These are phyloP conservation scores for Heterobasidion annosum DNA, from an alignment of 1,284 basidiomycete genomes.

Conservation along the genomic window DNA sequence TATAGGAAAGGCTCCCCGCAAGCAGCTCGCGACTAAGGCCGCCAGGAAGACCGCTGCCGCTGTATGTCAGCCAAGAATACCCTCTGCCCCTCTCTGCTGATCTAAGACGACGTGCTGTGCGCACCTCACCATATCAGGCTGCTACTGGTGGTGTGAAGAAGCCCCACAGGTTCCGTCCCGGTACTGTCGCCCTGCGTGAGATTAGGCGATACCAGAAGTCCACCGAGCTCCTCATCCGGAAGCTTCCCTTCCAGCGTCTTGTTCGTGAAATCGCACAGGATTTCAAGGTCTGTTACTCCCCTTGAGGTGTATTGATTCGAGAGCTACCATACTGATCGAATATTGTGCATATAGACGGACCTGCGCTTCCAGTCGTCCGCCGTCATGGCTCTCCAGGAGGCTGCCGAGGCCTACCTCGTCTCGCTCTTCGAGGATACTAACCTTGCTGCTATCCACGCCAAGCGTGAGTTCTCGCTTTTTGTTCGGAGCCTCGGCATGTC, in stretches of 20 bases:
- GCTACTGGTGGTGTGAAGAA: constrained; percentile 97
- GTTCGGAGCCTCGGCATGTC: background rate
- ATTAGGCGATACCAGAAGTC: constrained; percentile 97
- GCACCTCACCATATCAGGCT: constrained; percentile 31
- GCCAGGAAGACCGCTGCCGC: constrained; percentile 72
- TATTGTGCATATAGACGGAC: constrained; percentile 55
- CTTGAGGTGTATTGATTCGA: constrained; percentile 1
- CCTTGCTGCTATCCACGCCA: constrained; percentile 90
- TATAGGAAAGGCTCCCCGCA: constrained; percentile 76
- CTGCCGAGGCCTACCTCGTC: constrained; percentile 95
- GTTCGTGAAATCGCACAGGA: constrained; percentile 96
- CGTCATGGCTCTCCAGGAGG: constrained; percentile 93
- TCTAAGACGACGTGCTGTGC: background rate
- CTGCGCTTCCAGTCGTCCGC: constrained; percentile 97
- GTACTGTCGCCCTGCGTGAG: constrained; percentile 97
- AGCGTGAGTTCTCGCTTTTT: constrained; percentile 38
- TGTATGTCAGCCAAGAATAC: constrained; percentile 35
- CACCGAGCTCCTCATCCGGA: constrained; percentile 91
- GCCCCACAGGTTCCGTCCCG: constrained; percentile 94
- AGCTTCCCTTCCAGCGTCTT: constrained; percentile 92
- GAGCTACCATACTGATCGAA: constrained; percentile 3
- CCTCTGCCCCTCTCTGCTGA: constrained; percentile 11
- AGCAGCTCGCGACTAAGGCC: constrained; percentile 88
- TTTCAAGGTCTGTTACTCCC: constrained; percentile 70
- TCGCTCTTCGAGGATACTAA: constrained; percentile 92